Evolutionary conservation across 2,329 filamentous ascomycete species (phyloP).

Genomic region (Raffaelea ambrosiae): DNA sequence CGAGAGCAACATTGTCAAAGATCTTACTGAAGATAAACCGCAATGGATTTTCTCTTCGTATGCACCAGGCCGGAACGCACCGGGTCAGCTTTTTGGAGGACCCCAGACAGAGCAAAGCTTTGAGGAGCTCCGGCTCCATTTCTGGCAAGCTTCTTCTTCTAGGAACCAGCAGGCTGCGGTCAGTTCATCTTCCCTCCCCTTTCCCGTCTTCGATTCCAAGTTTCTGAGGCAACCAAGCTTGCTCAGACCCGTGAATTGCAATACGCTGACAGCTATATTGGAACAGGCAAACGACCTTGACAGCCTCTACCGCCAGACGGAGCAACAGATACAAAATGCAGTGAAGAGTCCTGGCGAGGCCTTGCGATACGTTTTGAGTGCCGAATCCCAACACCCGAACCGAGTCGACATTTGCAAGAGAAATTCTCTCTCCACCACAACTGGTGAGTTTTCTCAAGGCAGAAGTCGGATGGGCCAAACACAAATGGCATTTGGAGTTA

Average conservation of each 20-base stretch:
- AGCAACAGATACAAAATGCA: conserved; percentile 64
- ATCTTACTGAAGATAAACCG: conserved; percentile 64
- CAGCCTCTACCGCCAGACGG: conserved; percentile 53
- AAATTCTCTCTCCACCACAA: conserved; percentile 30
- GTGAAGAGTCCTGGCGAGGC: conserved; percentile 64
- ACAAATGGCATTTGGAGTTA: too few relatives aligned
- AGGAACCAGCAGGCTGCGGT: conserved; percentile 52
- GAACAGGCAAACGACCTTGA: conserved; percentile 57
- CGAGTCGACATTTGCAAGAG: conserved; percentile 54
- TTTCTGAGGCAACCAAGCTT: too few relatives aligned
- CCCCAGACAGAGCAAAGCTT: conserved; percentile 72
- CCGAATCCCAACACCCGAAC: conserved; percentile 66
- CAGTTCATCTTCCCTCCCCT: conserved; percentile 18
- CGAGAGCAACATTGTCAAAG: conserved; percentile 51
- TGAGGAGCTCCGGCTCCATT: conserved; percentile 77
- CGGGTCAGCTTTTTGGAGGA: conserved; percentile 77
- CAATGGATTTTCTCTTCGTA: conserved; percentile 84
- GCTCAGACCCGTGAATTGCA: too few relatives aligned
- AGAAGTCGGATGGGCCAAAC: conserved; percentile 14
- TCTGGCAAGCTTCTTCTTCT: conserved; percentile 47
- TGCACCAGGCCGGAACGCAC: conserved; percentile 66
- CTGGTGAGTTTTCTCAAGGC: conserved; percentile 35
- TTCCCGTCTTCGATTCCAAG: too few relatives aligned
- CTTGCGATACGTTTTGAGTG: conserved; percentile 57
- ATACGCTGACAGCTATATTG: too few relatives aligned